A percentile compares a stretch with the other conserved stretches of the same genome.
phyloP scores from a whole-genome alignment of 108 stramenopile genomes.

The Stephanodiscus triporus region DNA sequence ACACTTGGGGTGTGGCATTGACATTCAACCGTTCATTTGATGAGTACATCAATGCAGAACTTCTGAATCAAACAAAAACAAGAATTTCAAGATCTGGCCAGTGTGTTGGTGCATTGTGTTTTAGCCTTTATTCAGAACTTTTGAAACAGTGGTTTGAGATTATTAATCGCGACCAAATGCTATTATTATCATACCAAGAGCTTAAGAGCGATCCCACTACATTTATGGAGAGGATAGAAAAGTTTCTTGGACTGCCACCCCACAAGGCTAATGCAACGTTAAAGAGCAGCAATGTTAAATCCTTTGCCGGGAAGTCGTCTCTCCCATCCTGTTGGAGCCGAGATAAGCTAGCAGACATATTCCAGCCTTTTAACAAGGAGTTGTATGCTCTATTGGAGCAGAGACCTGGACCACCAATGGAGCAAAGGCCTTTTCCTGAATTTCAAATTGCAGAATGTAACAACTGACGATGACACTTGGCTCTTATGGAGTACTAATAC shows the following conservation, averaged over 20 bases:
- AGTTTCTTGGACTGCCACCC: conserved; percentile 19
- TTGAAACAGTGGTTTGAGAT: conserved; percentile 41
- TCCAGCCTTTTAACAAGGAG: conserved; percentile 17
- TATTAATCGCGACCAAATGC: conserved; percentile 41
- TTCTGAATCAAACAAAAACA: no score
- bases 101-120: no score
- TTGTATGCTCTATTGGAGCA: conserved; percentile 24
- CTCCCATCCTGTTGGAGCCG: no score
- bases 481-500: no score
- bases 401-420: conserved; percentile 38
- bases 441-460: not conserved
- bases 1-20: no score
- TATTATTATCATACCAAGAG: conserved; percentile 47
- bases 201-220: conserved; percentile 25
- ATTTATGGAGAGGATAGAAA: conserved; percentile 29
- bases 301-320: no score
- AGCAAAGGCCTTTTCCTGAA: conserved; percentile 35
- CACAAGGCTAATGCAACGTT: no score
- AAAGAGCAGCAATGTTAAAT: no score
- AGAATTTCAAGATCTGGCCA: no score
- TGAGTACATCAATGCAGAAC: conserved; percentile 6
- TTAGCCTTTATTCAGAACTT: conserved; percentile 7
- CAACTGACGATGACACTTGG: no score
- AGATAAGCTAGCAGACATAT: no score
- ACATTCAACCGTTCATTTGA: conserved; percentile 1